Base-by-base conservation (phyloP, 176 grass and related monocot species). In the Secale cereale region DNA sequence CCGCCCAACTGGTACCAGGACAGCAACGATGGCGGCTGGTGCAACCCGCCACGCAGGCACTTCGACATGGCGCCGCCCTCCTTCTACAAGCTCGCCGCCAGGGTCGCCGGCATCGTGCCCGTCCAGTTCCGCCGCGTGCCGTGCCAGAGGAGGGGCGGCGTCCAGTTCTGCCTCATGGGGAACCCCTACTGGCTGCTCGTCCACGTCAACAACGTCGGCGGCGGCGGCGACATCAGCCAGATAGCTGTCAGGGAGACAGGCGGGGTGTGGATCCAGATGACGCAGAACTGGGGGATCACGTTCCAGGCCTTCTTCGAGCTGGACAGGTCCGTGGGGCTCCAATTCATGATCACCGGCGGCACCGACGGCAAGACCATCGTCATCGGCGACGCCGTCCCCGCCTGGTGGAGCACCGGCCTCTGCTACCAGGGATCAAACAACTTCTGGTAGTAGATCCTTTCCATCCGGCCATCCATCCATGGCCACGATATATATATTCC, bases 41-140 rank as follows among this genome's bases (percentile, higher is more conserved):
- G 95, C 91, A 97, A 94, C 78, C 90, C 92, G 1, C 92, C 95
- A 1, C 86, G 95, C 0, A 39, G 78, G 31, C 95, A 97, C 85
- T 97, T 97, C 62, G 95, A 97, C 85, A 17, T 94, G 88, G 90
- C 92, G 1, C 90, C 87, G 20, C 95, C 88, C 0, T 57, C 82
- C 0, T 97, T 92, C 90, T 76, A 90, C 81, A 15, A 32, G 12
- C 79, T 97, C 1, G 95, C 88, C 12, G 19, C 57, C 32, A 35
- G 80, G 2, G 80, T 81, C 0, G 92, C 81, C 22, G 95, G 95
- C 0, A 90, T 97, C 65, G 62, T 97, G 8, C 92, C 91, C 3
- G 67, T 98, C 35, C 90, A 93, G 92, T 93, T 80, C 90, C 88
- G 79, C 69, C 80, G 94, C 35, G 91, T 98, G 1, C 85, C 95